Conservation (phyloP, 495 filamentous ascomycete species). For the Aspergillus hancockii region DNA sequence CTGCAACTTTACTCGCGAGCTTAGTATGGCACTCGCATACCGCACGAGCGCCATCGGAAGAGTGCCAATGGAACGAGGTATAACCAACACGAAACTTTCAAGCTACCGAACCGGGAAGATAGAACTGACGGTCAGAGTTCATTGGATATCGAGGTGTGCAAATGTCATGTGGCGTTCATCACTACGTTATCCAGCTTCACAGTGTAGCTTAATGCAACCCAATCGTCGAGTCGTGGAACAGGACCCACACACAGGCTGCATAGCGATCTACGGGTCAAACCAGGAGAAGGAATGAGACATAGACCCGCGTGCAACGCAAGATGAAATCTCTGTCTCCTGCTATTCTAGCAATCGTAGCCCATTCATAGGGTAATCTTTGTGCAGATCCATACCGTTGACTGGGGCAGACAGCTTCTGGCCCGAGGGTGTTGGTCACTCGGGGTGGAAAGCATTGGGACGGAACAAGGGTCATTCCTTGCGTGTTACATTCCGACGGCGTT, state of each 20-base stretch:
- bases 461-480: conserved; percentile 23
- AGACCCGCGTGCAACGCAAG: background rate
- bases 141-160: background rate
- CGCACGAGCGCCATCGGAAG: conserved; percentile 11
- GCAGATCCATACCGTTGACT: conserved; percentile 36
- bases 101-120: background rate
- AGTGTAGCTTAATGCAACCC: conserved; percentile 15
- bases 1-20: conserved; percentile 16
- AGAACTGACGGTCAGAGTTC: background rate
- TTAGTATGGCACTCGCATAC: conserved; percentile 18
- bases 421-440: background rate
- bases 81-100: background rate
- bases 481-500: conserved; percentile 34
- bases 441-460: conserved; percentile 9
- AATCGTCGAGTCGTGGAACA: background rate
- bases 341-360: background rate
- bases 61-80: conserved; percentile 5
- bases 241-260: conserved; percentile 4
- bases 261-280: conserved; percentile 14
- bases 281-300: conserved; percentile 18
- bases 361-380: background rate
- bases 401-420: conserved; percentile 2
- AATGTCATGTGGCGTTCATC: background rate
- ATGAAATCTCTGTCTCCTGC: conserved; percentile 1
- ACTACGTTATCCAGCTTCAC: background rate